Conservation (phyloP, 179 eudicot genomes). For the Heliamphora pulchella region DNA sequence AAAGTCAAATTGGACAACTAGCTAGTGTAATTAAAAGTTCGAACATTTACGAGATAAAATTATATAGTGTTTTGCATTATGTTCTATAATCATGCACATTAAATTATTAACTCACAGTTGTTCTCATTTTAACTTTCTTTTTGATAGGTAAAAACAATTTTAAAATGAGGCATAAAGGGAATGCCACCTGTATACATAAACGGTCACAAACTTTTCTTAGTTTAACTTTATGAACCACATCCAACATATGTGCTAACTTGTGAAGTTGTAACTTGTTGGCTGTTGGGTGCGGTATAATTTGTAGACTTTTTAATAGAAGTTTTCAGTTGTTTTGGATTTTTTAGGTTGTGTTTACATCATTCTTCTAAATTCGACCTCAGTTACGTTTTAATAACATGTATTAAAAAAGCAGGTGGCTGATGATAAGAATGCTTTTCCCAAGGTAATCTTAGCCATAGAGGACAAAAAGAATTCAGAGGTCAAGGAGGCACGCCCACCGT, state of each 20-base stretch:
- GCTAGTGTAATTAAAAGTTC: background rate
- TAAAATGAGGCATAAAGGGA: too few relatives aligned
- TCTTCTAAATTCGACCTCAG: background rate
- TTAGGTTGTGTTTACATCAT: background rate
- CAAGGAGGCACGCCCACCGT: slow-evolving; percentile 47
- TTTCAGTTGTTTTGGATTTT: background rate
- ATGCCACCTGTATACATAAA: too few relatives aligned
- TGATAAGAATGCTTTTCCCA: slow-evolving; percentile 36
- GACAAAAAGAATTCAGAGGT: slow-evolving; percentile 54
- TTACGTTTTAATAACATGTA: slow-evolving; percentile 16
- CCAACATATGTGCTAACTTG: background rate
- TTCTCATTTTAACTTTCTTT: too few relatives aligned
- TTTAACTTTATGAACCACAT: background rate
- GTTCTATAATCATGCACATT: background rate
- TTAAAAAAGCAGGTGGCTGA: slow-evolving; percentile 48
- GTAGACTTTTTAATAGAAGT: background rate
- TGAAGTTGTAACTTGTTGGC: background rate
- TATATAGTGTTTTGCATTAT: background rate
- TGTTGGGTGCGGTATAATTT: background rate
- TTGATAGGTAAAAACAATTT: too few relatives aligned
- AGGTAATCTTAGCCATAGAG: slow-evolving; percentile 58
- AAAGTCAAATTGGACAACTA: background rate
- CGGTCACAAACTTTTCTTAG: too few relatives aligned
- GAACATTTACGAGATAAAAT: background rate
- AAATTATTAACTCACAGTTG: background rate